Evolutionary conservation across 129 eudicot genomes (phyloP).

Genomic region (Calendula officinalis): DNA sequence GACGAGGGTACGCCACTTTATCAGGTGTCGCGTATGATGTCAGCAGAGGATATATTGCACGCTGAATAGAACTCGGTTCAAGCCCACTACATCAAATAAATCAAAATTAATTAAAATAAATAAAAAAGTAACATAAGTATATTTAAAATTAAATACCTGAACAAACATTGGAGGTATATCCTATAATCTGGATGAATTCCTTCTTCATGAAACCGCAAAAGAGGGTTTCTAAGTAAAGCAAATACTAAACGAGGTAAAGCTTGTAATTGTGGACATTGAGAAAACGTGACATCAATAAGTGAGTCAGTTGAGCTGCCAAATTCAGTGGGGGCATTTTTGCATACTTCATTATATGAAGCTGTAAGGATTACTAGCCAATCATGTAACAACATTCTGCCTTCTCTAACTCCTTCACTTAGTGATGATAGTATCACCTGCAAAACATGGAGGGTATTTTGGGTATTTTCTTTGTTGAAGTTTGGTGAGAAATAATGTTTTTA

Average conservation of each 20-base stretch:
- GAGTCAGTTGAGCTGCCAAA: conserved; percentile 50
- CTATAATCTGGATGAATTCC: conserved; percentile 98
- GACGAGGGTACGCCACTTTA: conserved; percentile 90
- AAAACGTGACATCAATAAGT: conserved; percentile 71
- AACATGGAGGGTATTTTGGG: conserved; percentile 1
- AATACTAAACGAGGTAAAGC: conserved; percentile 80
- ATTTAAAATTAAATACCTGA: conserved; percentile 61
- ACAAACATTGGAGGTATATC: conserved; percentile 90
- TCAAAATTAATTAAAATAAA: conserved; percentile 10
- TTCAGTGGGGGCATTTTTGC: conserved; percentile 51
- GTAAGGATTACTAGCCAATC: conserved; percentile 99
- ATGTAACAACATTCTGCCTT: conserved; percentile 82
- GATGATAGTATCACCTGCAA: conserved; percentile 86
- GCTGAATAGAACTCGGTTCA: conserved; percentile 87
- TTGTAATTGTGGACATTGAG: conserved; percentile 94
- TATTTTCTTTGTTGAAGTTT: conserved; percentile 4
- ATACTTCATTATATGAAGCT: conserved; percentile 82
- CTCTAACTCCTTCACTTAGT: conserved; percentile 83
- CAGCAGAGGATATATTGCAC: conserved; percentile 84
- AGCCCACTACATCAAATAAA: conserved; percentile 72
- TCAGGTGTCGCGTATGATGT: conserved; percentile 86
- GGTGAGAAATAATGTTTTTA: conserved; percentile 13
- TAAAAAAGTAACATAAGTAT: conserved; percentile 1
- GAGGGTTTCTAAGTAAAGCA: conserved; percentile 86
- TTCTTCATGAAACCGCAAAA: conserved; percentile 95